Evolutionary conservation across 1,284 basidiomycete species (phyloP), one percentile per base, ranked within the genome.

Genomic region (Boletellus deceptivus): DNA sequence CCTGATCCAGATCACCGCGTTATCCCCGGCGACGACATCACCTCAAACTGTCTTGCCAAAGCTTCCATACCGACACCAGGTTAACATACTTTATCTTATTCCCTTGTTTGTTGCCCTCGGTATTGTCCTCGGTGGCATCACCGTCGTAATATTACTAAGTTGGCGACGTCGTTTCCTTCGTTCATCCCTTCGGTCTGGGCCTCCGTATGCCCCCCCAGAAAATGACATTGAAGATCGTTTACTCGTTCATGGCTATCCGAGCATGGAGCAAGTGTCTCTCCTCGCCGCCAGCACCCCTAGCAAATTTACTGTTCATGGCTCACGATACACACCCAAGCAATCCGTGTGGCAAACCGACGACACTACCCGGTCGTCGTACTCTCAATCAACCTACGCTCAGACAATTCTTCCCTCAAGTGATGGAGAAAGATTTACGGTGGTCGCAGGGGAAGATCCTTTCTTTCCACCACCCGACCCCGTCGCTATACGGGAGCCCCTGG

Each of bases 31-130:
- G 0, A 64, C 59, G 20, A 56, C 60, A 40, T 59, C 39, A 49
- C 52, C 41, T 31, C 60, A 47, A 37, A 42, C 46, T 10, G 41
- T 69, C 45, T 42, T 62, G 17, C 53, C 63, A 25, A 60, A 61
- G 39, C 58, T 56, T 43, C 44, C 61, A 27, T 60, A 59, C 36
- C 52, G 37, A 42, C 55, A 44, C 39, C 57, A 48, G 49, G 37
- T 75, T 52, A 68, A 74, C 49, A 43, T 69, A 14, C 61, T 70
- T 14, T 75, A 71, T 38, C 70, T 78, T 27, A 54, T 70, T 1
- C 74, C 77, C 0, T 43, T 79, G 18, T 75, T 76, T 34, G 62
- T 68, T 7, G 49, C 68, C 1, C 57, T 73, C 6, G 76, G 74
- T 17, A 55, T 68, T 16, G 50, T 64, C 1, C 55, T 72, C 6